phyloP scores from a whole-genome alignment of 2,329 filamentous ascomycete genomes.

The Monosporascus cannonballus region DNA sequence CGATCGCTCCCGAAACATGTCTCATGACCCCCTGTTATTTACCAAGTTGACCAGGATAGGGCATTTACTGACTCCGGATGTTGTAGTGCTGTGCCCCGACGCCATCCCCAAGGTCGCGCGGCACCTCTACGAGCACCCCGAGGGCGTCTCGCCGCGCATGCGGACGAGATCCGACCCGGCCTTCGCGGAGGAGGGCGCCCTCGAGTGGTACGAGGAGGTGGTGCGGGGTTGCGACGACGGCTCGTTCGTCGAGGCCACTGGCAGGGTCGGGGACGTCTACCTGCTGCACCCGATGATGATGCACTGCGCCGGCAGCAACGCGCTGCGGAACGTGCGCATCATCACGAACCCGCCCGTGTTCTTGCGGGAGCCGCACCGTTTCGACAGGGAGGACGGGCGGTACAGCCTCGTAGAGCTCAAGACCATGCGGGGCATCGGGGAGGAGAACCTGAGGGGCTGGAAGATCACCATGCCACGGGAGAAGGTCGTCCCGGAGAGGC shows the following conservation, averaged over 20 bases:
- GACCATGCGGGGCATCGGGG: constrained; percentile 44
- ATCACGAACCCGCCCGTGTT: constrained; percentile 53
- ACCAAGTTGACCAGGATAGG: too few species aligned
- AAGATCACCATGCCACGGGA: constrained; percentile 44
- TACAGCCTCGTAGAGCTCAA: constrained; percentile 52
- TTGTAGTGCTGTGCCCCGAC: constrained; percentile 47
- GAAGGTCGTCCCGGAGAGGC: constrained; percentile 41
- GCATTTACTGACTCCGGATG: too few species aligned
- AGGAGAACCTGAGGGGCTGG: constrained; percentile 44
- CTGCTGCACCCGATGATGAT: constrained; percentile 56
- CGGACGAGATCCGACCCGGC: constrained; percentile 44
- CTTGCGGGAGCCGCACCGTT: constrained; percentile 44
- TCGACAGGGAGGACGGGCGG: constrained; percentile 39
- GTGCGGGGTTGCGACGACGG: constrained; percentile 27
- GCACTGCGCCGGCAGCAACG: constrained; percentile 47
- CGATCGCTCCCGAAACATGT: too few species aligned
- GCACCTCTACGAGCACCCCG: constrained; percentile 54
- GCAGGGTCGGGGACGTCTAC: constrained; percentile 50
- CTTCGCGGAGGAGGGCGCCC: constrained; percentile 36
- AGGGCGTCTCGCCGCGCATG: constrained; percentile 63
- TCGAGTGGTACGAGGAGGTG: constrained; percentile 39
- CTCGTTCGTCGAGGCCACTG: constrained; percentile 47
- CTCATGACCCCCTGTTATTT: too few species aligned
- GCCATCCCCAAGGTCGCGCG: constrained; percentile 52
- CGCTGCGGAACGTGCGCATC: constrained; percentile 37